Evolutionary conservation across 176 grass and related monocot genomes (phyloP).

Genomic region (Oryza punctata): DNA sequence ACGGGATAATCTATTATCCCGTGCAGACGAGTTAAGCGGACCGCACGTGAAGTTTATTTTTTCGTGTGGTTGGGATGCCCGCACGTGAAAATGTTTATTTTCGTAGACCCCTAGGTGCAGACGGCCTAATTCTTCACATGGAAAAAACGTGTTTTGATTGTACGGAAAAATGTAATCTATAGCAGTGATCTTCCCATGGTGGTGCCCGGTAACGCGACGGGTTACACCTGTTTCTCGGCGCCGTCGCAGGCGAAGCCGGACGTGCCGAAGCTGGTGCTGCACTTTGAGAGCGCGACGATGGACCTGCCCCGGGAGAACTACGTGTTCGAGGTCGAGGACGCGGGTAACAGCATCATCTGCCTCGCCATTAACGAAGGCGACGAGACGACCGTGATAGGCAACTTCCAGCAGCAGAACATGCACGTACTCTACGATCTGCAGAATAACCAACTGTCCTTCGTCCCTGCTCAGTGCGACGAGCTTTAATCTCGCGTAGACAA

Average conservation of each 20-base stretch:
- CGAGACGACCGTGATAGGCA: conserved; percentile 53
- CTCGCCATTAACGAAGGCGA: background rate
- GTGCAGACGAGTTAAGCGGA: too few species aligned
- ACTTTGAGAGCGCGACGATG: conserved; percentile 64
- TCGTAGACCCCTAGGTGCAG: too few species aligned
- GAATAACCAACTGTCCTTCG: conserved; percentile 41
- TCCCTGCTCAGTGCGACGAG: conserved; percentile 40
- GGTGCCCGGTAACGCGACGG: background rate
- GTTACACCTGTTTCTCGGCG: conserved; percentile 40
- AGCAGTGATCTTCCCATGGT: conserved; percentile 43
- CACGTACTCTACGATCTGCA: conserved; percentile 63
- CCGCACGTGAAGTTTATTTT: too few species aligned
- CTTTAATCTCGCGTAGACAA: background rate
- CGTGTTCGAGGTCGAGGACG: conserved; percentile 37
- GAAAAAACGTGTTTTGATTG: too few species aligned
- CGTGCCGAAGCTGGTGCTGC: conserved; percentile 51
- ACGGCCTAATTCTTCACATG: too few species aligned
- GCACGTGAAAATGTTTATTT: too few species aligned
- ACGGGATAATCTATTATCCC: too few species aligned
- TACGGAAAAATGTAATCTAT: too few species aligned
- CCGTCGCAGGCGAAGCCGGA: background rate
- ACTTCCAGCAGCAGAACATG: conserved; percentile 72
- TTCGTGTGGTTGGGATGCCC: too few species aligned
- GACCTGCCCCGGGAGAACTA: conserved; percentile 54
- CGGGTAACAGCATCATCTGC: background rate